A percentile compares a stretch with the other conserved stretches of the same genome.
Conservation (phyloP, 257 asterid species). For the Ligustrum vulgare region DNA sequence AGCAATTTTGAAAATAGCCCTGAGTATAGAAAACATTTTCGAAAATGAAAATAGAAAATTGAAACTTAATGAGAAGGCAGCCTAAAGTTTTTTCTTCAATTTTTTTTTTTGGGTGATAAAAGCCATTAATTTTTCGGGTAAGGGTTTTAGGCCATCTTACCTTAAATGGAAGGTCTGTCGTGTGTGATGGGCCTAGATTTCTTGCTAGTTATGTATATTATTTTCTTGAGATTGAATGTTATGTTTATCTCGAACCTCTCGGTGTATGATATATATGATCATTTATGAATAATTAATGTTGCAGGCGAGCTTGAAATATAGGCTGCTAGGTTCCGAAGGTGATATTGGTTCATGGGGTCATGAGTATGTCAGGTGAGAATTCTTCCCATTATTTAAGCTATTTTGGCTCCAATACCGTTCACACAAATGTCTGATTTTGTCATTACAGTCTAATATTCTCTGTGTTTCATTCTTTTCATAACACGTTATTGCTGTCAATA, state of each 20-base stretch:
- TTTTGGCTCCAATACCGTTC: slow-evolving; percentile 9
- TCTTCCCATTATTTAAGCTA: not conserved
- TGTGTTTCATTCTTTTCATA: not conserved
- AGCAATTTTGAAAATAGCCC: too few species aligned
- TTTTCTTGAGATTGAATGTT: slow-evolving; percentile 9
- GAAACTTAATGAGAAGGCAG: too few species aligned
- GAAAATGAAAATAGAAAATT: too few species aligned
- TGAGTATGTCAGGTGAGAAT: slow-evolving; percentile 86
- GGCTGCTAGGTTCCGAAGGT: slow-evolving; percentile 84
- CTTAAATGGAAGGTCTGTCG: not conserved
- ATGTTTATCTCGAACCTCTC: slow-evolving; percentile 6
- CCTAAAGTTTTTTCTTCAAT: too few species aligned
- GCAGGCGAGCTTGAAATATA: slow-evolving; percentile 95
- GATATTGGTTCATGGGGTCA: slow-evolving; percentile 99
- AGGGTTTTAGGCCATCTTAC: not conserved
- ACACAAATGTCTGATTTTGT: slow-evolving; percentile 2
- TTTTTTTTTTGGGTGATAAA: not conserved
- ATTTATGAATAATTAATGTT: slow-evolving; percentile 22
- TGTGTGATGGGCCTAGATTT: not conserved
- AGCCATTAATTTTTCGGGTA: not conserved
- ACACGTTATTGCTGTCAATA: slow-evolving; percentile 1
- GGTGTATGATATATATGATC: not conserved
- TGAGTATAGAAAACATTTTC: too few species aligned
- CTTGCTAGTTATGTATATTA: not conserved
- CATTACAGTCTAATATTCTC: not conserved